These are phyloP conservation scores for Diaporthe ampelina DNA, from an alignment of 2,329 filamentous ascomycete species.

Conservation along the genomic window DNA sequence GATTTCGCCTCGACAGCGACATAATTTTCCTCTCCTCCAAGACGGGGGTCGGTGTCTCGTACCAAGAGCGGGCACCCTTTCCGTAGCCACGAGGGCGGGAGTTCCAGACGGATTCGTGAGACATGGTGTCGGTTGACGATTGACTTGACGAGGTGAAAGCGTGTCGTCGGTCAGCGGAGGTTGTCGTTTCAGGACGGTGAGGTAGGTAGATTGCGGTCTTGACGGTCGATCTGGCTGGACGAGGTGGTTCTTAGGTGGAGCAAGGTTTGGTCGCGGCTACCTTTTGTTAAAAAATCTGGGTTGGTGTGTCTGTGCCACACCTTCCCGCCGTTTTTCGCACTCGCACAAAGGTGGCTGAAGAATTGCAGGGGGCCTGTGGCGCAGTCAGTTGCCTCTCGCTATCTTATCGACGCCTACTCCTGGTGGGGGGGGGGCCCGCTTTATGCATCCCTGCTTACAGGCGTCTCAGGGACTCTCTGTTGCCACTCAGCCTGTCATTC, in stretches of 20 bases:
- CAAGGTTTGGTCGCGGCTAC: conserved; percentile 41
- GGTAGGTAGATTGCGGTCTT: conserved; percentile 37
- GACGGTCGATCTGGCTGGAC: conserved; percentile 40
- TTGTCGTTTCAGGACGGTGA: conserved; percentile 40
- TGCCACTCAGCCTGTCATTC: conserved; percentile 21
- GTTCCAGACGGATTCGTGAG: conserved; percentile 98
- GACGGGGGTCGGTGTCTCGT: conserved; percentile 60
- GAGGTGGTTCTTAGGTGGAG: conserved; percentile 37
- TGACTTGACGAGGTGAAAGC: conserved; percentile 44
- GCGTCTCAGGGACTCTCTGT: conserved; percentile 10
- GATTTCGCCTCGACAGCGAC: conserved; percentile 9
- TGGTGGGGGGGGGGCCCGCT: not conserved
- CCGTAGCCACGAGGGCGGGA: conserved; percentile 97
- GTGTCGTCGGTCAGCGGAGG: conserved; percentile 45
- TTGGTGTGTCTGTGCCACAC: conserved; percentile 41
- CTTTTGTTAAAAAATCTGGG: conserved; percentile 45
- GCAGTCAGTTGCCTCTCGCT: not conserved
- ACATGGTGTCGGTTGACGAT: conserved; percentile 64
- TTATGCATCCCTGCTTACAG: not conserved
- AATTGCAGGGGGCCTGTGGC: not conserved
- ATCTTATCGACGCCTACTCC: conserved; percentile 34
- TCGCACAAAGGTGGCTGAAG: not conserved
- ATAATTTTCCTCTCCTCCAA: conserved; percentile 25
- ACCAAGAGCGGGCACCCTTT: conserved; percentile 96
- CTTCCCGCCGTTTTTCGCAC: not conserved